Conservation (phyloP, 805 yeast genomes). For the Nakazawaea anatomiae region DNA sequence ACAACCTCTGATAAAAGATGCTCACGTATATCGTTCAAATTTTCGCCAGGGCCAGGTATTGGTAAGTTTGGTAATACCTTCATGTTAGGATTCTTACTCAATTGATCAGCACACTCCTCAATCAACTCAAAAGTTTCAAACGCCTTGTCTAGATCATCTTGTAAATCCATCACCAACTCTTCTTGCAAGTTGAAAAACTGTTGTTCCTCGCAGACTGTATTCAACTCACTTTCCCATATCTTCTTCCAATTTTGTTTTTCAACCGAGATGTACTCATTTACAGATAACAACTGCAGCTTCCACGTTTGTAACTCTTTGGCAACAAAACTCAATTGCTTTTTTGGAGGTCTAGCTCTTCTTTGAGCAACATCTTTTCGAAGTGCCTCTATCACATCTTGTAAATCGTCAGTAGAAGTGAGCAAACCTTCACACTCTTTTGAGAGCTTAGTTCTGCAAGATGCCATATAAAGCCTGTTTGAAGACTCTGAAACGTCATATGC, state of each 20-base stretch:
- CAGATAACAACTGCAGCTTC: conserved; percentile 38
- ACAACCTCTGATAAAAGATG: conserved; percentile 78
- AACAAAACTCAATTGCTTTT: conserved; percentile 63
- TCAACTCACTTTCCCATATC: conserved; percentile 89
- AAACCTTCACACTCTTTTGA: conserved; percentile 73
- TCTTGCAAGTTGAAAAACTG: conserved; percentile 88
- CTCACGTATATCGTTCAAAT: conserved; percentile 55
- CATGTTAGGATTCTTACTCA: conserved; percentile 51
- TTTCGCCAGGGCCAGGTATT: conserved; percentile 50
- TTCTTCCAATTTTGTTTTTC: conserved; percentile 86
- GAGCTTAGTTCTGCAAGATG: conserved; percentile 62
- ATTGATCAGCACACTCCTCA: conserved; percentile 75
- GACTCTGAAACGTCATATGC: conserved; percentile 30
- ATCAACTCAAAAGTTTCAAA: conserved; percentile 77
- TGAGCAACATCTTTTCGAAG: conserved; percentile 86
- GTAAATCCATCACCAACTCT: conserved; percentile 71
- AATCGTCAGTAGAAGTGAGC: conserved; percentile 78
- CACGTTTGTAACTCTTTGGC: conserved; percentile 61
- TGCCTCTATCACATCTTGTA: conserved; percentile 88
- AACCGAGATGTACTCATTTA: conserved; percentile 54
- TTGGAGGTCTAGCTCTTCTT: conserved; percentile 79
- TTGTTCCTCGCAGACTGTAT: conserved; percentile 89
- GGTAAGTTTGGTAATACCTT: conserved; percentile 33
- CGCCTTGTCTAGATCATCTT: conserved; percentile 76
- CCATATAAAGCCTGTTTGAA: conserved; percentile 57